Evolutionary conservation across 257 asterid species (phyloP).

Genomic region (Anisodus acutangulus): DNA sequence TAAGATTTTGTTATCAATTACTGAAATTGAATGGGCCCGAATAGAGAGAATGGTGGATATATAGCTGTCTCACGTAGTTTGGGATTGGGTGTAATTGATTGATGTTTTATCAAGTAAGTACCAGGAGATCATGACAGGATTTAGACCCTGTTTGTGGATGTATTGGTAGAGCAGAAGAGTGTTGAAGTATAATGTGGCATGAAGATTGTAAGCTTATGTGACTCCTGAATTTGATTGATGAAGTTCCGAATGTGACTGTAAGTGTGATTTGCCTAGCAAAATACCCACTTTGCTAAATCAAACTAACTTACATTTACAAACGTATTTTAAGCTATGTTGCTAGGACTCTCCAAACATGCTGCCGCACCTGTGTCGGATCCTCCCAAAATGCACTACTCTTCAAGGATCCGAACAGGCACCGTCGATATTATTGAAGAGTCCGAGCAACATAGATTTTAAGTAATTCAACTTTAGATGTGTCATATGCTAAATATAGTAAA

Average conservation of each 20-base stretch:
- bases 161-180: slow-evolving; percentile 11
- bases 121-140: background rate
- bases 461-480: background rate
- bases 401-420: too few species aligned
- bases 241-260: too few species aligned
- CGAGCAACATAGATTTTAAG: background rate
- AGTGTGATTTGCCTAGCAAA: background rate
- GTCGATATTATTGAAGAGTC: too few species aligned
- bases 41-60: background rate
- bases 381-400: too few species aligned
- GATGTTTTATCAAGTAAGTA: background rate
- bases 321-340: background rate
- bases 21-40: background rate
- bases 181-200: background rate
- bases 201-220: background rate
- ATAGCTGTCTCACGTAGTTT: background rate
- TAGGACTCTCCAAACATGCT: too few species aligned
- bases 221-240: background rate
- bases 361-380: too few species aligned
- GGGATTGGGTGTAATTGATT: background rate
- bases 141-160: background rate
- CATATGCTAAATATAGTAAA: background rate
- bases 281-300: background rate
- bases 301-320: background rate
- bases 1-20: background rate